A percentile compares a stretch with the other conserved stretches of the same genome.
phyloP scores from a whole-genome alignment of 1,284 basidiomycete genomes.

The Laetiporus sulphureus region DNA sequence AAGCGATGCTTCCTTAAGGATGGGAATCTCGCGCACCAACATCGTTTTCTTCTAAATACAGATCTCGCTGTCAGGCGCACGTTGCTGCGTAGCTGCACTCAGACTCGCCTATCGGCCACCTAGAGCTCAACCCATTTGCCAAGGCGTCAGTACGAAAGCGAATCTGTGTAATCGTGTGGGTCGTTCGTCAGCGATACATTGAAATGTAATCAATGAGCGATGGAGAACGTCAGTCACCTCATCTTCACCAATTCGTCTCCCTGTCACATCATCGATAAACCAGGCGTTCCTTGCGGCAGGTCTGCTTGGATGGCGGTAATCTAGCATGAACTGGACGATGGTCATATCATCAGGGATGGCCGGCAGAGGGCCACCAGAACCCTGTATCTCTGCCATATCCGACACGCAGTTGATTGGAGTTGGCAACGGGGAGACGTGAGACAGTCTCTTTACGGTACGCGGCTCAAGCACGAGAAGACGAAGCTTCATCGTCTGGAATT shows the following conservation, averaged over 20 bases:
- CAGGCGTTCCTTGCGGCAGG: conserved; percentile 47
- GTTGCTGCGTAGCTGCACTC: background rate
- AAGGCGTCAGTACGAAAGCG: conserved; percentile 48
- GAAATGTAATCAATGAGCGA: background rate
- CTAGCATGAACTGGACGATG: conserved; percentile 70
- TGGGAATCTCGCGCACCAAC: conserved; percentile 39
- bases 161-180: too few relatives aligned
- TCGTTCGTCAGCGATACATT: background rate
- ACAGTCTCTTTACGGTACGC: too few relatives aligned
- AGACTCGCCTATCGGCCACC: conserved; percentile 38
- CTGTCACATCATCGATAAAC: conserved; percentile 61
- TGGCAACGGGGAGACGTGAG: too few relatives aligned
- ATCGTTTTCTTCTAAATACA: conserved; percentile 29
- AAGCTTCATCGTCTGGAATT: too few relatives aligned
- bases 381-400: conserved; percentile 28
- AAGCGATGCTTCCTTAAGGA: conserved; percentile 10
- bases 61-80: background rate
- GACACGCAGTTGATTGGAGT: too few relatives aligned
- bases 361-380: conserved; percentile 32
- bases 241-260: conserved; percentile 36
- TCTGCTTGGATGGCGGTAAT: conserved; percentile 40
- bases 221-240: conserved; percentile 34
- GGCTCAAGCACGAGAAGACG: too few relatives aligned
- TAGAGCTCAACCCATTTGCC: conserved; percentile 52
- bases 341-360: conserved; percentile 65